Conservation (phyloP, 2,329 filamentous ascomycete species). For the Remersonia thermophila region DNA sequence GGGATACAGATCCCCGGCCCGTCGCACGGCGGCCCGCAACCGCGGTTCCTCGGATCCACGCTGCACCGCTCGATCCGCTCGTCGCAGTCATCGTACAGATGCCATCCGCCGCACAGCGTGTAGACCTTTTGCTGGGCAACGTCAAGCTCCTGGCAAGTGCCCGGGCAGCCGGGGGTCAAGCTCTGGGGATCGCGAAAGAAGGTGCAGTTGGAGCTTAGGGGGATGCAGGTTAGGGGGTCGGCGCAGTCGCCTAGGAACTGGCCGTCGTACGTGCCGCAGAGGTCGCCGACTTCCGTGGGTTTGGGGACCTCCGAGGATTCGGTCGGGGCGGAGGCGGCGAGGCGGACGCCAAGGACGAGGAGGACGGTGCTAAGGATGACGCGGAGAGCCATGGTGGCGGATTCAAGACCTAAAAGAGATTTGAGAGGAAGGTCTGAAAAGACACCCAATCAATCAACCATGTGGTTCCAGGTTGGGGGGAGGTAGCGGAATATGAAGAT, state of each 20-base stretch:
- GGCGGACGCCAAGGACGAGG: no score
- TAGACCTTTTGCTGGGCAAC: constrained; percentile 5
- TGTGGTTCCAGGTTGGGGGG: no score
- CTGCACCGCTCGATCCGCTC: constrained; percentile 7
- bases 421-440: no score
- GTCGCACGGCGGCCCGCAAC: constrained; percentile 10
- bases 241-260: constrained; percentile 7
- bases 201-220: constrained; percentile 8
- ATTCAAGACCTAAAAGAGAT: no score
- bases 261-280: neutral
- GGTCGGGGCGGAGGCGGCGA: no score
- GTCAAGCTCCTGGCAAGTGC: constrained; percentile 9
- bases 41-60: constrained; percentile 4
- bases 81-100: constrained; percentile 8
- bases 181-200: neutral
- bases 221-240: constrained; percentile 9
- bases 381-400: no score
- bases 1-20: constrained; percentile 8
- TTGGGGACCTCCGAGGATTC: no score
- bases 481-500: no score
- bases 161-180: constrained; percentile 2
- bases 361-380: no score
- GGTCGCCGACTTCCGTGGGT: no score
- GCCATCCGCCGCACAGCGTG: constrained; percentile 11
- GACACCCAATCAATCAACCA: no score